A percentile compares a stretch with the other conserved stretches of the same genome.
These are phyloP conservation scores for Wallacemonas collosoma DNA, from an alignment of 208 protist genomes.

Conservation along the genomic window DNA sequence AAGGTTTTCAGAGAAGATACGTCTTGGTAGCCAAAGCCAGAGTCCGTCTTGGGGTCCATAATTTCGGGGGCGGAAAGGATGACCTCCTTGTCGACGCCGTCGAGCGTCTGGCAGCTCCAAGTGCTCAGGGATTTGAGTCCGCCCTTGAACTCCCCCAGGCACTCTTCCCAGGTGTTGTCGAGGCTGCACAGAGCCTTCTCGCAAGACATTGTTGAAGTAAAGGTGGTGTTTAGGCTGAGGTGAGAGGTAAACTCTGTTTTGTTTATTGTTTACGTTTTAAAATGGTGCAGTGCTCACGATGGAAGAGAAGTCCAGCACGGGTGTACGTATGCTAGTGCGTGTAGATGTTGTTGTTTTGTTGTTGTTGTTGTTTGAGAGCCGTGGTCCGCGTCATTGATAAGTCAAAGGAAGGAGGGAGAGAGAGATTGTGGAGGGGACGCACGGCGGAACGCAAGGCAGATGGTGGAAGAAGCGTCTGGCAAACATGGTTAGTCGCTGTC, in stretches of 20 bases:
- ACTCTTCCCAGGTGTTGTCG: slow-evolving; percentile 76
- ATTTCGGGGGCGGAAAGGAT: slow-evolving; percentile 82
- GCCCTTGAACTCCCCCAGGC: slow-evolving; percentile 52
- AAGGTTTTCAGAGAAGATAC: slow-evolving; percentile 56
- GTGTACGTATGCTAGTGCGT: no score
- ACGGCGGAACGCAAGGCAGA: no score
- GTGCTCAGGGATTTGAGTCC: slow-evolving; percentile 32
- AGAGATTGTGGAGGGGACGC: no score
- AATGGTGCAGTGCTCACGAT: background rate
- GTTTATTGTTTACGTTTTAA: background rate
- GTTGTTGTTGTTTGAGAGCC: no score
- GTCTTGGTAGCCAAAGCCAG: slow-evolving; percentile 58
- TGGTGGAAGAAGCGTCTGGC: no score
- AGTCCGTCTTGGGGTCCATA: slow-evolving; percentile 89
- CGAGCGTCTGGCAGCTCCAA: slow-evolving; percentile 67
- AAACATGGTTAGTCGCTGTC: no score
- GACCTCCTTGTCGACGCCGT: slow-evolving; percentile 69
- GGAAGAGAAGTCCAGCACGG: background rate
- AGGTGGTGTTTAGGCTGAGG: background rate
- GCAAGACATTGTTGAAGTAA: slow-evolving; percentile 22
- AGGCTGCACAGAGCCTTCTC: slow-evolving; percentile 47
- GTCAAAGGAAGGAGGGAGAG: no score
- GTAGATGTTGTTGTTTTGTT: no score
- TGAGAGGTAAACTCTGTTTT: slow-evolving; percentile 5
- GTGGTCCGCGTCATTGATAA: no score